Base-by-base conservation (phyloP, 2,329 filamentous ascomycete species). In the Aphanocladium album region DNA sequence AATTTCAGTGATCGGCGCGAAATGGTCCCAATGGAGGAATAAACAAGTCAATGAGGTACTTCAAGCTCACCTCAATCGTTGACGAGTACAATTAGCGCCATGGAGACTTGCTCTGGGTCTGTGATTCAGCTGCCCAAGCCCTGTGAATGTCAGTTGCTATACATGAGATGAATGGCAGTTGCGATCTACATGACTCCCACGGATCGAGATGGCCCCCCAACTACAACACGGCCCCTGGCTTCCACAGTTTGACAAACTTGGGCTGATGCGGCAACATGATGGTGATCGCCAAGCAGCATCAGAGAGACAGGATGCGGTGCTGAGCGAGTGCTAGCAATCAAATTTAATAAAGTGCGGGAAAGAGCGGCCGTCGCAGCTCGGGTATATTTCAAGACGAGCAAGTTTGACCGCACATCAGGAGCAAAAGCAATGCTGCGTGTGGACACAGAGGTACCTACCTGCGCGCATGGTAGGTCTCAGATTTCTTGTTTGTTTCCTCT, bases 331-430 rank as follows among this genome's bases (percentile, higher is more conserved):
- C 19, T 25, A 11, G 11, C 17, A 37, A 33, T 58, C 19, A 43
- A 45, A 33, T 6, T 39, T 2, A 21, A 23, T 19, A 11, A 16
- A 41, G 11, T 1, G 17, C 47, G 57, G 47, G n/a, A 25, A 45
- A 23, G 7, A 23, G 25, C 21, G 30, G 46, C 25, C 46, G 46
- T 35, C 9, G 16, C 45, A 39, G 23, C 39, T 59, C 49, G 57
- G 57, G 57, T 37, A 52, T 14, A 37, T 16, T 4, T 53, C 39
- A 6, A 52, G 57, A 59, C 47, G 46, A 53, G 57, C 27, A 53
- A 59, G 12, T 53, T 23, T n/a, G 25, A 17, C 49, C 25, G 57
- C 57, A 52, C 47, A 59, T 59, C 57, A 52, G n/a, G 11, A 47
- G 5, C 5, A 41, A 5, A 5, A 27, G 25, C 27, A 21, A n/a